Conservation (phyloP, 129 eudicot genomes). For the Daucus carota region DNA sequence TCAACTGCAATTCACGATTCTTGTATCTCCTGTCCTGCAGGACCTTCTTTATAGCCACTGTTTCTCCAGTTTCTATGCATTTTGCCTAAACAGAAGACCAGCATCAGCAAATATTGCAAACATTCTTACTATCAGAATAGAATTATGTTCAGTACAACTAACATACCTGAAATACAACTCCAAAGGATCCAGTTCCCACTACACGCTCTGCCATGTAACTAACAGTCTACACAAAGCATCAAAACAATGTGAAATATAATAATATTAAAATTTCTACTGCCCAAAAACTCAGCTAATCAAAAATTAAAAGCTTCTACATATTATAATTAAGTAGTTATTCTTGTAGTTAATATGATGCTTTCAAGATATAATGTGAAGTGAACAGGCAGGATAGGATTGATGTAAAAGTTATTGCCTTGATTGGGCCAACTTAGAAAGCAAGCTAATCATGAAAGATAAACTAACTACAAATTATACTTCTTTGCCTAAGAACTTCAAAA, state of each 20-base stretch:
- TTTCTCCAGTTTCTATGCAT: conserved; percentile 87
- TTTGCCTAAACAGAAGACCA: conserved; percentile 45
- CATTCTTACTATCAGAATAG: background rate
- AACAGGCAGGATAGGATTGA: background rate
- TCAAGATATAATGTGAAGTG: background rate
- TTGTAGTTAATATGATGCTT: background rate
- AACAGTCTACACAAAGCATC: conserved; percentile 55
- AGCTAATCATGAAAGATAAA: background rate
- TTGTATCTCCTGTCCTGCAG: conserved; percentile 88
- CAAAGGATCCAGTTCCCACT: conserved; percentile 97
- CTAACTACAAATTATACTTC: background rate
- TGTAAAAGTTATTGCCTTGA: background rate
- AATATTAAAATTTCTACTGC: background rate
- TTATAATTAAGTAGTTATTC: background rate
- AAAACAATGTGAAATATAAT: background rate
- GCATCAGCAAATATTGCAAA: background rate
- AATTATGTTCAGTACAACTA: background rate
- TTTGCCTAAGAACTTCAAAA: background rate
- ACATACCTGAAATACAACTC: conserved; percentile 82
- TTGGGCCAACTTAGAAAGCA: background rate
- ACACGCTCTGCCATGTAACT: conserved; percentile 96
- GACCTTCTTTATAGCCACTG: conserved; percentile 88
- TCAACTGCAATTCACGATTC: conserved; percentile 86
- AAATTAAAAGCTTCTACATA: background rate
- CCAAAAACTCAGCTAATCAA: background rate